A percentile compares a stretch with the other conserved stretches of the same genome.
phyloP scores from a whole-genome alignment of 257 asterid species.

The Fraxinus excelsior region DNA sequence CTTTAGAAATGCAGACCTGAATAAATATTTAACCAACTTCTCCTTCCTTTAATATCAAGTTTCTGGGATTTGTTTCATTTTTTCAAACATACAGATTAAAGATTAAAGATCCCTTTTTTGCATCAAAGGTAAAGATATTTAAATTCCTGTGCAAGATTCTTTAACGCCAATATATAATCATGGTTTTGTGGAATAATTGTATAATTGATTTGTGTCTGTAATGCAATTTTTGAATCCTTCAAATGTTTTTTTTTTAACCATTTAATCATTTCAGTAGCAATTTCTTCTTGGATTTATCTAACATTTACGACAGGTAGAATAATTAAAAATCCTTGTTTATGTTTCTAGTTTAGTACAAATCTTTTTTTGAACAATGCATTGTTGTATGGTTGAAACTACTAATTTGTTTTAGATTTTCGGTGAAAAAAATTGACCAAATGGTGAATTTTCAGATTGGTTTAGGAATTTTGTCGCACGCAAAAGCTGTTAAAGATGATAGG shows the following conservation, averaged over 20 bases:
- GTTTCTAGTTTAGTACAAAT: too few relatives aligned
- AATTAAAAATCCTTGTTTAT: too few relatives aligned
- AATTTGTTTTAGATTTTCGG: not conserved
- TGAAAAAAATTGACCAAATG: not conserved
- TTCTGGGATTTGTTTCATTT: conserved; percentile 34
- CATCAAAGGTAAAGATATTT: conserved; percentile 12
- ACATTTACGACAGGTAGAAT: too few relatives aligned
- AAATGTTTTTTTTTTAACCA: too few relatives aligned
- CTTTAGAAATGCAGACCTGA: conserved; percentile 32
- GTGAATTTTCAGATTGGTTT: not conserved
- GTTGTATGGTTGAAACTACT: not conserved
- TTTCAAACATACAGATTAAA: conserved; percentile 11
- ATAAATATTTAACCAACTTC: conserved; percentile 15
- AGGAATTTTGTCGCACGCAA: conserved; percentile 28
- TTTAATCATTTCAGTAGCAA: too few relatives aligned
- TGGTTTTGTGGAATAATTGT: not conserved
- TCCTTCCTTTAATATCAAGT: conserved; percentile 37
- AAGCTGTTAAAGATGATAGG: conserved; percentile 57
- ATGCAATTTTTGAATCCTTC: too few relatives aligned
- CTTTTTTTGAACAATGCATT: not conserved
- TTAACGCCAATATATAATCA: not conserved
- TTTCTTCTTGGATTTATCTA: too few relatives aligned
- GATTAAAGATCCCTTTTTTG: conserved; percentile 13
- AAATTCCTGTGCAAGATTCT: not conserved
- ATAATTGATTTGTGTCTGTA: too few relatives aligned